These are phyloP conservation scores for Luzula sylvatica DNA, from an alignment of 176 grass and related monocot genomes.

Conservation along the genomic window DNA sequence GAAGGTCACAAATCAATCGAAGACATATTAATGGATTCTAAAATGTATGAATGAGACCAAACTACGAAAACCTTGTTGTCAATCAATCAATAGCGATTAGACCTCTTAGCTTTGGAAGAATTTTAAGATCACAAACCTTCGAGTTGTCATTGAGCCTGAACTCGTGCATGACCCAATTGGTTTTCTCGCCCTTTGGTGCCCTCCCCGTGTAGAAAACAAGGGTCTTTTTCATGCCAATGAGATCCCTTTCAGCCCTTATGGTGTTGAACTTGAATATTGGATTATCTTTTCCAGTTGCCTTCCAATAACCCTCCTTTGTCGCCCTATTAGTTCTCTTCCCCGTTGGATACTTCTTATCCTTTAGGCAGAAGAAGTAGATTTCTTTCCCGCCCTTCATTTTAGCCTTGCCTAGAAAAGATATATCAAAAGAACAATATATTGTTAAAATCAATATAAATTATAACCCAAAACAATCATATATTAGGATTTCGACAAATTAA, in stretches of 20 bases:
- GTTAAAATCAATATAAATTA: conserved; percentile 11
- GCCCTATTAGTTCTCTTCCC: conserved; percentile 59
- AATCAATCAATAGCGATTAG: too few relatives aligned
- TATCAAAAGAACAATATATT: not conserved
- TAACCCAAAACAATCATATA: not conserved
- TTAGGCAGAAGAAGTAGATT: conserved; percentile 57
- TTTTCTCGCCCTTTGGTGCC: conserved; percentile 55
- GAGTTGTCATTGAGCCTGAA: conserved; percentile 43
- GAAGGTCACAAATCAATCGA: not conserved
- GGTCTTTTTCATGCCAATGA: conserved; percentile 79
- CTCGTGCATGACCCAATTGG: conserved; percentile 84
- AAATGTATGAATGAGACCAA: too few relatives aligned
- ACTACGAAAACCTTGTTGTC: too few relatives aligned
- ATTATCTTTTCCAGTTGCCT: conserved; percentile 76
- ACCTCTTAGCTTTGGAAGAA: conserved; percentile 8
- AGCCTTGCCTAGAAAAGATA: conserved; percentile 39
- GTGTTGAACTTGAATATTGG: conserved; percentile 40
- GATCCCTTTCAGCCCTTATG: not conserved
- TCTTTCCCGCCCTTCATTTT: conserved; percentile 70
- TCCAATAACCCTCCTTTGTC: conserved; percentile 69
- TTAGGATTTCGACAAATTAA: not conserved
- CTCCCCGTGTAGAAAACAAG: conserved; percentile 77
- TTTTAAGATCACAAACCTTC: conserved; percentile 5
- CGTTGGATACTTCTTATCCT: conserved; percentile 59
- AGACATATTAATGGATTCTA: not conserved